Evolutionary conservation across 352 stramenopile species (phyloP), one percentile per base, ranked within the genome.

Genomic region (Globisporangium solare): DNA sequence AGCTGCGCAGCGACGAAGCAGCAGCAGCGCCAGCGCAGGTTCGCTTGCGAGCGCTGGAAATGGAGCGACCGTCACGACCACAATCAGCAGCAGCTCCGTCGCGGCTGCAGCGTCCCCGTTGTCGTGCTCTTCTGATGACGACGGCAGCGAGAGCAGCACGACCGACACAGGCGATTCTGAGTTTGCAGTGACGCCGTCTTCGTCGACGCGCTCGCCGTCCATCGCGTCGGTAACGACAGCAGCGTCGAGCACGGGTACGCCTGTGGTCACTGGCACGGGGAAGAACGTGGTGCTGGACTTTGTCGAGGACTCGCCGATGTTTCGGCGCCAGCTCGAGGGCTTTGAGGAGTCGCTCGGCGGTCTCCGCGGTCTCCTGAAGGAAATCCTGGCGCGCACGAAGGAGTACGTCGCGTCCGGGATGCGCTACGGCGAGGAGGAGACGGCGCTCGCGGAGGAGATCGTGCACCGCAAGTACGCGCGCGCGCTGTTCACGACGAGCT

Each of bases 281-380:
- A 86, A 88, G 53, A 89, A 93, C 55, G 75, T 95, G 40, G 83
- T 89, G 55, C 70, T 95, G 35, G 81, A 95, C 66, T 95, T 86
- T 62, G 80, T 89, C 7, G 79, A 89, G 48, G 86, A 95, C 66
- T 95, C 86, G 54, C 86, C 86, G 46, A 92, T 92, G 82, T 95
- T 93, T 57, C 69, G 86, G 0, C 72, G 83, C 5, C 81, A 92
- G 48, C 46, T 95, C 17, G 86, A 95, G 53, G 71, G 76, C 18
- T 87, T 92, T 43, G 86, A 95, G 27, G 83, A 92, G 35, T 87
- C 82, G 22, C 68, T 92, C 4, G 69, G 71, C 1, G 83, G 82
- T 0, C 62, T 95, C 0, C 73, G 81, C 10, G 65, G 66, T 0
- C 57, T 95, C 15, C 50, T 95, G 13, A 86, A 85, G 35, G 83